Base-by-base conservation (phyloP, 2,329 filamentous ascomycete genomes). In the Cryphonectria parasitica region DNA sequence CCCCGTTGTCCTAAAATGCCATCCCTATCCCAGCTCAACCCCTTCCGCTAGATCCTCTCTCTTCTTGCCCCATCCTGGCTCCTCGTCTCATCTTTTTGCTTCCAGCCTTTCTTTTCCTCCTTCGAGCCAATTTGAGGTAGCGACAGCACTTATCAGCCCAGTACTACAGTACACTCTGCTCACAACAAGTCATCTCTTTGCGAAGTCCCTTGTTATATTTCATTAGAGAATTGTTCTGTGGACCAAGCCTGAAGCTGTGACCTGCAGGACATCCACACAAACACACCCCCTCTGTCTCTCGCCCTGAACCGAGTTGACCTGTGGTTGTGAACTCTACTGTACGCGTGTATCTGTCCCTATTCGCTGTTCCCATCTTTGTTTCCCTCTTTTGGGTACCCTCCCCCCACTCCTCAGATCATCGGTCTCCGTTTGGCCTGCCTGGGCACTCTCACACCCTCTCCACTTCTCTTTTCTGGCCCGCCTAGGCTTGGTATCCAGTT, bases 311-410 rank as follows among this genome's bases (percentile, higher is more conserved):
- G 45, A 10, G 19, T 6, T n/a, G 22, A n/a, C 45, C 45, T 49
- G 19, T 19, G 6, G 28, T 17, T 34, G n/a, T n/a, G 25, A 54
- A 13, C 52, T 31, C 25, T 67, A 19, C 52, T 61, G 25, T 43
- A 49, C 45, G 22, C 19, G 45, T n/a, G 7, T 28, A 4, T 43
- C 58, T 63, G 49, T 22, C 56, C 45, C 61, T 39, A 64, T 66
- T 54, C 45, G 65, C 58, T 28, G 34, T 67, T 45, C 25, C 58
- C 43, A 45, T 60, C 65, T 61, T 61, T 52, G 63, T 64, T 64
- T 64, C 62, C 62, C 45, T 39, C 31, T 58, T 68, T 60, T 39
- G 65, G 62, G 13, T 68, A 34, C 34, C 62, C 62, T 17, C 25
- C 43, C 62, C 28, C 58, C 31, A 34, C 58, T 61, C 28, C 58